A percentile compares a stretch with the other conserved stretches of the same genome.
Conservation (phyloP, 202 grass and related monocot genomes). For the Elaeis oleifera region DNA sequence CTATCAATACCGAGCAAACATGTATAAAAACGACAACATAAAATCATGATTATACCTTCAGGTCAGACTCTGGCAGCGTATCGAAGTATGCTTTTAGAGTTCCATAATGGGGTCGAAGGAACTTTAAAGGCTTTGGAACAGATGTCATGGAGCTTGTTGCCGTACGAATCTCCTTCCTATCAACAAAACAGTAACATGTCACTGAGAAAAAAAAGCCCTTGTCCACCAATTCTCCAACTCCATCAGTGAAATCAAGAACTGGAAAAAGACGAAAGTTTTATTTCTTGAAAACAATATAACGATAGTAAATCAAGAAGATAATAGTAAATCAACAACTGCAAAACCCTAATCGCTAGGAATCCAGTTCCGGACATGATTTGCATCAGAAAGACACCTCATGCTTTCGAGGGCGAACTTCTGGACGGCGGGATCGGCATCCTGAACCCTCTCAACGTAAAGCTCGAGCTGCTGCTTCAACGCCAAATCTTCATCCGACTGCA, state of each 20-base stretch:
- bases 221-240: too few species aligned
- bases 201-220: not conserved
- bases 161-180: constrained; percentile 83
- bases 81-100: constrained; percentile 75
- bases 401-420: constrained; percentile 91
- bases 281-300: not conserved
- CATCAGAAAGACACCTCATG: constrained; percentile 51
- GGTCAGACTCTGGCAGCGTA: constrained; percentile 63
- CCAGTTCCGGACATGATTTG: too few species aligned
- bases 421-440: constrained; percentile 73
- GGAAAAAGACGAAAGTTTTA: not conserved
- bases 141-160: constrained; percentile 98
- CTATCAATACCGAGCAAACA: constrained; percentile 10
- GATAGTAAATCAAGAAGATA: not conserved
- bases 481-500: constrained; percentile 92
- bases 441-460: constrained; percentile 76
- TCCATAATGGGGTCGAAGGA: constrained; percentile 90
- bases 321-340: not conserved
- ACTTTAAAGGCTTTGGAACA: constrained; percentile 96
- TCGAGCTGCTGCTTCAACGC: constrained; percentile 91
- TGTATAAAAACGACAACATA: too few species aligned
- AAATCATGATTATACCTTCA: constrained; percentile 41
- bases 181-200: not conserved
- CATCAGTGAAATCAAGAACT: not conserved
- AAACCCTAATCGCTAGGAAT: too few species aligned